Evolutionary conservation across 2,329 filamentous ascomycete species (phyloP).

Genomic region (Truncatella angustata): DNA sequence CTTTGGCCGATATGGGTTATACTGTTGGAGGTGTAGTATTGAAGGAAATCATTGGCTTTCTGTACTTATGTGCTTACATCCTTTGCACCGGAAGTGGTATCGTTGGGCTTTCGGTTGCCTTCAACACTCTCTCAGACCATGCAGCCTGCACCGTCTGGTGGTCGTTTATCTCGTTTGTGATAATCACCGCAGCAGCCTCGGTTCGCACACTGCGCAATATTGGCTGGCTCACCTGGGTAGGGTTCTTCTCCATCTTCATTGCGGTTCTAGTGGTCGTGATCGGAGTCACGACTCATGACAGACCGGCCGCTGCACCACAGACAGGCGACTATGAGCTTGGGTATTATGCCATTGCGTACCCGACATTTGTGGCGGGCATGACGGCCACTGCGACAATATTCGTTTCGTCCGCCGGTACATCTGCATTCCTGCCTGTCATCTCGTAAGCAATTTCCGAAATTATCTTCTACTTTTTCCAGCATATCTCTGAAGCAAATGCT

Average conservation of each 20-base stretch:
- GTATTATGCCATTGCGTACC: slow-evolving; percentile 51
- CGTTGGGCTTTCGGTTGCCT: slow-evolving; percentile 54
- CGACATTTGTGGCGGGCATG: slow-evolving; percentile 57
- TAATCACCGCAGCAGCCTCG: slow-evolving; percentile 44
- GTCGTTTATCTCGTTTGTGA: slow-evolving; percentile 48
- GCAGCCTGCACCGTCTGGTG: slow-evolving; percentile 59
- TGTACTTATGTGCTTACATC: slow-evolving; percentile 58
- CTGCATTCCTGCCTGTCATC: slow-evolving; percentile 61
- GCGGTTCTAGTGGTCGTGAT: slow-evolving; percentile 57
- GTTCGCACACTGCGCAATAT: slow-evolving; percentile 57
- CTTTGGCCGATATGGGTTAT: slow-evolving; percentile 54
- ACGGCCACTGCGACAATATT: slow-evolving; percentile 57
- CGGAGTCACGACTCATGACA: slow-evolving; percentile 52
- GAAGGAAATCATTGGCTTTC: slow-evolving; percentile 50
- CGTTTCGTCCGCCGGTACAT: slow-evolving; percentile 56
- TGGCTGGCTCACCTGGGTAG: slow-evolving; percentile 59
- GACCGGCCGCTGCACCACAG: slow-evolving; percentile 58
- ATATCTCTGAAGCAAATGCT: too few relatives aligned
- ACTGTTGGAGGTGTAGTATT: slow-evolving; percentile 51
- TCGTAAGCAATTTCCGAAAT: too few relatives aligned
- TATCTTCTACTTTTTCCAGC: too few relatives aligned
- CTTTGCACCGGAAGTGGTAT: slow-evolving; percentile 57
- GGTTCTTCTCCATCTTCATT: slow-evolving; percentile 54
- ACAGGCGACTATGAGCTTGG: slow-evolving; percentile 57
- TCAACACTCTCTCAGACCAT: slow-evolving; percentile 60